These are phyloP conservation scores for Coccomyxa sp. DNA, from an alignment of 139 green algal genomes.

Conservation along the genomic window DNA sequence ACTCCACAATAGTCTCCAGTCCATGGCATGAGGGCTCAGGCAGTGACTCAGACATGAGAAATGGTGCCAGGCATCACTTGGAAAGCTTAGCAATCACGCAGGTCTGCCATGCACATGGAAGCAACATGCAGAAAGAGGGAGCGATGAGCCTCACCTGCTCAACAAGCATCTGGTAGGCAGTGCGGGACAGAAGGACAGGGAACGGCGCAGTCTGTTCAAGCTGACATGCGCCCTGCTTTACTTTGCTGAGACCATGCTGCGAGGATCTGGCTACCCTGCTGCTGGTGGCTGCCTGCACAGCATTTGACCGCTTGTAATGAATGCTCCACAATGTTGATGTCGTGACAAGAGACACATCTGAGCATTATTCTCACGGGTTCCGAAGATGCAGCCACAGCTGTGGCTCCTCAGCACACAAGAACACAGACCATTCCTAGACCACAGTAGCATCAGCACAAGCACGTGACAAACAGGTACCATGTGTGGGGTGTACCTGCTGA, in stretches of 20 bases:
- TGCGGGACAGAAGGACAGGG: constrained; percentile 21
- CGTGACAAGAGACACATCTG: too few relatives aligned
- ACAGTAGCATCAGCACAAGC: too few relatives aligned
- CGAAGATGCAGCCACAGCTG: too few relatives aligned
- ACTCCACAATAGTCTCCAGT: not conserved
- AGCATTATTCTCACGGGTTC: too few relatives aligned
- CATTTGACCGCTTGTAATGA: too few relatives aligned
- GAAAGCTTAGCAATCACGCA: not conserved
- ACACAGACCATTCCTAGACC: too few relatives aligned
- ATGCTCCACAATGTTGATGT: too few relatives aligned
- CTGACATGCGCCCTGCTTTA: not conserved
- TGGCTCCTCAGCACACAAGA: too few relatives aligned
- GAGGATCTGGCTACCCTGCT: not conserved
- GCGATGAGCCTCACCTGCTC: too few relatives aligned
- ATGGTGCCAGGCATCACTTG: not conserved
- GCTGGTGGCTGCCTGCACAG: not conserved
- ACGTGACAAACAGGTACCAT: too few relatives aligned
- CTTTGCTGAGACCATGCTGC: not conserved
- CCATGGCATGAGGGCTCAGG: not conserved
- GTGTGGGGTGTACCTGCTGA: too few relatives aligned
- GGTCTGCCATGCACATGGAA: not conserved
- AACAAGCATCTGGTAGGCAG: constrained; percentile 32
- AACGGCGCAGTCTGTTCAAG: not conserved
- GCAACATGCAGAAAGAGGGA: not conserved
- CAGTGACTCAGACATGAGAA: not conserved